Conservation (phyloP, 140 eudicot species). For the Oenanthe javanica region DNA sequence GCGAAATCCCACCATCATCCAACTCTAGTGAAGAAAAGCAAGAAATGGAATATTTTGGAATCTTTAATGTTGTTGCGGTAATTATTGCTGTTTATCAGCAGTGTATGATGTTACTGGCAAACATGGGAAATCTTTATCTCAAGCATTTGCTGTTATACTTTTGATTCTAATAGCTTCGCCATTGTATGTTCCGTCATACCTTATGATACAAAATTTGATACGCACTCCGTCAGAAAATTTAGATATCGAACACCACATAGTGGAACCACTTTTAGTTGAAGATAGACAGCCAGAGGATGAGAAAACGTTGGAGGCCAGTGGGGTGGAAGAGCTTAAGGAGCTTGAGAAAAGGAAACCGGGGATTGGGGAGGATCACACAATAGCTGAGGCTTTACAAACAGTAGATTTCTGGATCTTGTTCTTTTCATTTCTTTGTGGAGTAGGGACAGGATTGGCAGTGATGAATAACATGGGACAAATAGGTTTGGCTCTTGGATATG, state of each 20-base stretch:
- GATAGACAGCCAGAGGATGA: slow-evolving; percentile 2
- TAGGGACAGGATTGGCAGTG: slow-evolving; percentile 94
- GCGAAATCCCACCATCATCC: slow-evolving; percentile 75
- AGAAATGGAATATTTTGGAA: slow-evolving; percentile 53
- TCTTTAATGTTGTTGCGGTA: slow-evolving; percentile 60
- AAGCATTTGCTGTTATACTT: slow-evolving; percentile 35
- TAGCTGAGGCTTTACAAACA: slow-evolving; percentile 62
- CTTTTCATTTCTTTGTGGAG: slow-evolving; percentile 77
- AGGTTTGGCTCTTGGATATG: slow-evolving; percentile 91
- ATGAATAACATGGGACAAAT: slow-evolving; percentile 95
- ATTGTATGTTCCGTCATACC: slow-evolving; percentile 42
- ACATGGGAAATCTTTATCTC: slow-evolving; percentile 32
- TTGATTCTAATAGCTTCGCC: slow-evolving; percentile 53
- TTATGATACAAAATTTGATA: slow-evolving; percentile 31
- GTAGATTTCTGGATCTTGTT: slow-evolving; percentile 90
- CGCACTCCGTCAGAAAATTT: slow-evolving; percentile 18
- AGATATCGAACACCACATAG: slow-evolving; percentile 33
- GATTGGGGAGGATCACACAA: slow-evolving; percentile 90
- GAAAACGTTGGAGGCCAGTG: slow-evolving; percentile 3
- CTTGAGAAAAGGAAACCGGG: slow-evolving; percentile 40
- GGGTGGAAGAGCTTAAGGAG: slow-evolving; percentile 24
- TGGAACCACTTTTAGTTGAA: slow-evolving; percentile 42
- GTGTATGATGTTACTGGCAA: slow-evolving; percentile 47
- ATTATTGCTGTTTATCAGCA: slow-evolving; percentile 51
- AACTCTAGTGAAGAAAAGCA: slow-evolving; percentile 44